These are phyloP conservation scores for Alliaria petiolata DNA, from an alignment of 345 rosid genomes.

Conservation along the genomic window DNA sequence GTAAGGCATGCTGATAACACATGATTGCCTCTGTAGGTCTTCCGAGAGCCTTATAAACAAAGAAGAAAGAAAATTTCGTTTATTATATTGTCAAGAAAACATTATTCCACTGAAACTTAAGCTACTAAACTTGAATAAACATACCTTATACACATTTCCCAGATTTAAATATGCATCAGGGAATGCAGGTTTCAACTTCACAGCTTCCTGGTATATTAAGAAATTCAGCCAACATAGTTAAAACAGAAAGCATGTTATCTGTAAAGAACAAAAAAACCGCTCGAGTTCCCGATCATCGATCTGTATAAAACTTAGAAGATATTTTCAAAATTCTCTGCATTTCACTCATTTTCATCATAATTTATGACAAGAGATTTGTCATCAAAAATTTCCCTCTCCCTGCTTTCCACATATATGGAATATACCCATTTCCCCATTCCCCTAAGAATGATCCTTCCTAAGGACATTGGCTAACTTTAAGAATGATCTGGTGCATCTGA, in stretches of 20 bases:
- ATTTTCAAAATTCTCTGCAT: neutral
- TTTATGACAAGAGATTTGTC: neutral
- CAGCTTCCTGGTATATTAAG: slow-evolving; percentile 73
- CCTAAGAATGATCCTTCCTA: neutral
- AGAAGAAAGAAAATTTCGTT: slow-evolving; percentile 38
- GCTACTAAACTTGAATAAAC: slow-evolving; percentile 37
- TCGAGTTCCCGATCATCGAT: neutral
- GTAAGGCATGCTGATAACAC: slow-evolving; percentile 91
- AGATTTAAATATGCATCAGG: slow-evolving; percentile 96
- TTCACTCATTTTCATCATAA: neutral
- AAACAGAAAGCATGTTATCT: neutral
- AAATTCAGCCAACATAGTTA: slow-evolving; percentile 5
- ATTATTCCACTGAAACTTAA: slow-evolving; percentile 27
- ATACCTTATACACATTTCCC: slow-evolving; percentile 97
- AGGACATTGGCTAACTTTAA: neutral
- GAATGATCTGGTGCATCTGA: neutral
- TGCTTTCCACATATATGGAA: neutral
- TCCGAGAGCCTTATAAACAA: slow-evolving; percentile 73
- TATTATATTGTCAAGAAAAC: slow-evolving; percentile 30
- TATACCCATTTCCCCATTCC: neutral
- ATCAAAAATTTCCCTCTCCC: neutral
- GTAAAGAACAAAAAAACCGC: neutral
- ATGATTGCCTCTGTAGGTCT: slow-evolving; percentile 91
- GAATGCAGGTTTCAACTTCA: slow-evolving; percentile 81
- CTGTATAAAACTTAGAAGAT: neutral